Conservation (phyloP, 1,284 basidiomycete species). For the Boletus albobrunnescens region DNA sequence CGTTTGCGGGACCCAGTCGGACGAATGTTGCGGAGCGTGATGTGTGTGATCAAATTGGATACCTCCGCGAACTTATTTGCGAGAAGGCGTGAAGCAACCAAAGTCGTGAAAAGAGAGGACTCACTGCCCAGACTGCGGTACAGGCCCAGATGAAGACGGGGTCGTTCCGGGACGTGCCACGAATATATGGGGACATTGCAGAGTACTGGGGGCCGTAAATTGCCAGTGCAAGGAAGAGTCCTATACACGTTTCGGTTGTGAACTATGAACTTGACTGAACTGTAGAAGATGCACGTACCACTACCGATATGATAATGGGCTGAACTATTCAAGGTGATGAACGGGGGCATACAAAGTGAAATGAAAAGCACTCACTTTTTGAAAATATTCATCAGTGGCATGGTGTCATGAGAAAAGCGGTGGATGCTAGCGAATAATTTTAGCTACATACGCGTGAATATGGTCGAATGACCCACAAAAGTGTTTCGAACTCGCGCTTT, state of each 20-base stretch:
- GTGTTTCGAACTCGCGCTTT: slow-evolving; percentile 91
- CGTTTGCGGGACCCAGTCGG: slow-evolving; percentile 78
- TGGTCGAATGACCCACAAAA: slow-evolving; percentile 58
- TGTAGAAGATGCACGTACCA: slow-evolving; percentile 40
- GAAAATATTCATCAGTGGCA: slow-evolving; percentile 86
- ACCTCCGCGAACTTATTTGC: slow-evolving; percentile 71
- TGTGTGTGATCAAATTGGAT: slow-evolving; percentile 83
- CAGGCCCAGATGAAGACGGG: slow-evolving; percentile 67
- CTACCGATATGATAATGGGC: slow-evolving; percentile 84
- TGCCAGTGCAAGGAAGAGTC: slow-evolving; percentile 72
- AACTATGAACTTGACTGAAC: background rate
- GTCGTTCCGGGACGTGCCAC: slow-evolving; percentile 66
- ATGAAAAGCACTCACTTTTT: slow-evolving; percentile 65
- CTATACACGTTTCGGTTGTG: slow-evolving; percentile 27
- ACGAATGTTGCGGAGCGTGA: slow-evolving; percentile 80
- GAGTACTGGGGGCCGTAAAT: slow-evolving; percentile 75
- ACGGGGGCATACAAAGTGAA: background rate
- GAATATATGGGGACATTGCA: slow-evolving; percentile 56
- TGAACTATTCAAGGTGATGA: slow-evolving; percentile 51
- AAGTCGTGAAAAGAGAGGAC: slow-evolving; percentile 35
- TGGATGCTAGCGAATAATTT: slow-evolving; percentile 59
- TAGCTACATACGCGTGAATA: background rate
- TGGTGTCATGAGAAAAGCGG: slow-evolving; percentile 92
- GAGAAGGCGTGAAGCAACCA: background rate
- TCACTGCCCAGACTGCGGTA: slow-evolving; percentile 70